Base-by-base conservation (phyloP, 257 asterid genomes). In the Solanum lycopersicoides region DNA sequence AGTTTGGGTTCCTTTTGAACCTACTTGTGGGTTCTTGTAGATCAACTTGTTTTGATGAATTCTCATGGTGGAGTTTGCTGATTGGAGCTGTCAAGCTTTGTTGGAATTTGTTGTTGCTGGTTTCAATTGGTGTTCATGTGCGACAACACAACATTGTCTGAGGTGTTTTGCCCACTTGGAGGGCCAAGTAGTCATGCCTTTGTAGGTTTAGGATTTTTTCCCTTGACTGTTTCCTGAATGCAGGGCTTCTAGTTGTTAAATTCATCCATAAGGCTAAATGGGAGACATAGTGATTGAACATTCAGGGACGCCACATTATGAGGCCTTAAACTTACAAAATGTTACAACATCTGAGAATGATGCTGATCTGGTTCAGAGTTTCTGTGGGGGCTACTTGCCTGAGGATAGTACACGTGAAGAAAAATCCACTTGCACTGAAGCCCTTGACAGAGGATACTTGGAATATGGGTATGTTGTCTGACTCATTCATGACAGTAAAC, bases 61-160 rank as follows among this genome's bases (percentile, higher is more conserved):
- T 88, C 90, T 88, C 92, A 88, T 89, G 71, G 80, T 89, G 91
- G 90, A 88, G 96, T 90, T 91, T 91, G 92, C 86, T 91, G 93
- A 93, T 86, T 93, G 98, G 94, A 93, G 96, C 96, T 89, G 92
- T 90, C 94, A 82, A 90, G 91, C 89, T 83, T 93, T 37, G 90
- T 91, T 93, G 94, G 98, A 93, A 89, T 94, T 88, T 92, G 86
- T 91, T 92, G 92, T 93, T 93, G 97, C 94, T 91, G 97, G 91
- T 90, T 85, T 91, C 91, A 86, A 85, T 93, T 93, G 94, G 92
- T 92, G 92, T 91, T 92, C 86, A 89, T 91, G 89, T 93, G 92
- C 92, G 85, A 94, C 90, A 90, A 88, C 89, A 93, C 95, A 89
- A 83, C 93, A 83, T 88, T 94, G 88, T 90, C 91, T 93, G 92